Percentiles rank a stretch among this genome's conserved stretches.
Evolutionary conservation across 2,329 filamentous ascomycete genomes (phyloP).

Genomic region (Fusarium temperatum): DNA sequence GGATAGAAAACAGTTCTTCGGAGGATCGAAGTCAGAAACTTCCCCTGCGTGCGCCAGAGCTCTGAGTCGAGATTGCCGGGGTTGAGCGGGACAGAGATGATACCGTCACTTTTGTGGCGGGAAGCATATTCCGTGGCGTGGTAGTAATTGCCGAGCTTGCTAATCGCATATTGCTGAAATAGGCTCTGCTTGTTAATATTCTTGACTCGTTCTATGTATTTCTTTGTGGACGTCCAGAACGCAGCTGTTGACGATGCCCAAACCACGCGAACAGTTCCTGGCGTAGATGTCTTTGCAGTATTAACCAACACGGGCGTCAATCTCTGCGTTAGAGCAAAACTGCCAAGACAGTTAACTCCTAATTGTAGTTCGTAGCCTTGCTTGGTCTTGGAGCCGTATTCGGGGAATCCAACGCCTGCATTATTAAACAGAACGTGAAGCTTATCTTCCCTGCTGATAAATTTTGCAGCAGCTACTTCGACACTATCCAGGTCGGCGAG

Average conservation of each 20-base stretch:
- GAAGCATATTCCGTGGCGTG: conserved; percentile 45
- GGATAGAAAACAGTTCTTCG: conserved; percentile 39
- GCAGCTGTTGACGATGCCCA: conserved; percentile 45
- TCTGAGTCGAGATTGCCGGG: conserved; percentile 53
- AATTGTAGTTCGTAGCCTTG: conserved; percentile 55
- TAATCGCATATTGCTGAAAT: conserved; percentile 40
- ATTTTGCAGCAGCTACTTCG: conserved; percentile 37
- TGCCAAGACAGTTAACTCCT: conserved; percentile 53
- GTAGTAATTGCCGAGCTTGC: conserved; percentile 47
- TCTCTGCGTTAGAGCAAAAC: conserved; percentile 51
- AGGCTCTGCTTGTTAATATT: conserved; percentile 12
- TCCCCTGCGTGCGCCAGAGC: conserved; percentile 45
- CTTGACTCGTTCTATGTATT: conserved; percentile 38
- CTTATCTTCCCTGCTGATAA: conserved; percentile 33
- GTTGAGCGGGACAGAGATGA: conserved; percentile 48
- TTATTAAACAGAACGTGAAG: conserved; percentile 55
- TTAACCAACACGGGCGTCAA: conserved; percentile 47
- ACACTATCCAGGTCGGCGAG: conserved; percentile 47
- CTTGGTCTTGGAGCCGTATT: conserved; percentile 48
- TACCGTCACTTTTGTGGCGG: conserved; percentile 40
- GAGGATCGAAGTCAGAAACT: conserved; percentile 24
- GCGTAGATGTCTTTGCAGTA: conserved; percentile 45
- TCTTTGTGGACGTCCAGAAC: conserved; percentile 9
- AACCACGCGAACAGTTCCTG: conserved; percentile 43
- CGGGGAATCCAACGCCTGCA: conserved; percentile 52